A percentile compares a stretch with the other conserved stretches of the same genome.
Evolutionary conservation across 257 asterid genomes (phyloP).

Genomic region (Gardenia jasminoides): DNA sequence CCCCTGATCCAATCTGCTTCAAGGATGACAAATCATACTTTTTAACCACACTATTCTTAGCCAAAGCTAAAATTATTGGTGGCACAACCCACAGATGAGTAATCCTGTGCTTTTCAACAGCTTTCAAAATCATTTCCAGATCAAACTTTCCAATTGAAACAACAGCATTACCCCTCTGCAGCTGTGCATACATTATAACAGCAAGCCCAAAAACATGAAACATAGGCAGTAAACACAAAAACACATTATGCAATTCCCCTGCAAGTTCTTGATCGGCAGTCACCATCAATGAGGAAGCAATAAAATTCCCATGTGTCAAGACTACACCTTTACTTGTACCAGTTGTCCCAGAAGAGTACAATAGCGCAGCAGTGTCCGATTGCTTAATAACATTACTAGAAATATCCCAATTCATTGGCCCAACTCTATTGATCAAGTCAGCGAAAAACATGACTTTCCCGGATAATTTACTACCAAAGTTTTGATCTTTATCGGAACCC

Average conservation of each 20-base stretch:
- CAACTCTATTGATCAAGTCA: slow-evolving; percentile 49
- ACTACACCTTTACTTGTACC: slow-evolving; percentile 87
- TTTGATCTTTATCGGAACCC: slow-evolving; percentile 24
- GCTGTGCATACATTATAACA: slow-evolving; percentile 65
- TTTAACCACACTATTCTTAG: slow-evolving; percentile 53
- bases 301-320: slow-evolving; percentile 73
- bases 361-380: slow-evolving; percentile 65
- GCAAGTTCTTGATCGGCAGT: slow-evolving; percentile 64
- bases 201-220: slow-evolving; percentile 89
- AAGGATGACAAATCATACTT: slow-evolving; percentile 61
- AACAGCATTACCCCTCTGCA: slow-evolving; percentile 76
- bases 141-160: slow-evolving; percentile 75
- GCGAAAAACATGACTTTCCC: slow-evolving; percentile 30
- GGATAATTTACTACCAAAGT: slow-evolving; percentile 26
- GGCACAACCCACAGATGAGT: slow-evolving; percentile 90
- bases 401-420: slow-evolving; percentile 38
- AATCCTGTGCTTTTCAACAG: slow-evolving; percentile 58
- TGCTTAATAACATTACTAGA: slow-evolving; percentile 34
- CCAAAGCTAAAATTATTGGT: slow-evolving; percentile 74
- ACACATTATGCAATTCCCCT: slow-evolving; percentile 55
- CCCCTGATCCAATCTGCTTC: slow-evolving; percentile 82
- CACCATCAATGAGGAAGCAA: slow-evolving; percentile 62
- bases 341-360: slow-evolving; percentile 95
- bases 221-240: slow-evolving; percentile 77
- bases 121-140: slow-evolving; percentile 56